Percentiles rank a stretch among this genome's conserved stretches.
Evolutionary conservation across 2,329 filamentous ascomycete genomes (phyloP).

Genomic region (Fusarium zealandicum): DNA sequence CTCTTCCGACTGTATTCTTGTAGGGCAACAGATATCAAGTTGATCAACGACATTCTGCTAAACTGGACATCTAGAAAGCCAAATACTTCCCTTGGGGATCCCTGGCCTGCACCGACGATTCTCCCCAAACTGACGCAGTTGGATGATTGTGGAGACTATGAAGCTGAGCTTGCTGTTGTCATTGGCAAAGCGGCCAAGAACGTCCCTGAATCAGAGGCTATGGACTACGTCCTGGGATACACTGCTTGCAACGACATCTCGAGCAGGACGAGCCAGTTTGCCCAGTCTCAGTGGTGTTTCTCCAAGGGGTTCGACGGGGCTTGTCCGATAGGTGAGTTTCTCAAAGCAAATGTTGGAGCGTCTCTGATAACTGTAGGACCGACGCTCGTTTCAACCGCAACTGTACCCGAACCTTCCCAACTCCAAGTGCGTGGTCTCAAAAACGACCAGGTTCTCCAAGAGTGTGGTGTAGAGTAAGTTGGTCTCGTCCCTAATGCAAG

Average conservation of each 20-base stretch:
- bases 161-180: slow-evolving; percentile 64
- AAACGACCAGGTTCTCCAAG: slow-evolving; percentile 61
- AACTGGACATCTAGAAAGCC: slow-evolving; percentile 52
- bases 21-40: slow-evolving; percentile 20
- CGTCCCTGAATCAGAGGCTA: slow-evolving; percentile 60
- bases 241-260: slow-evolving; percentile 69
- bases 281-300: slow-evolving; percentile 45
- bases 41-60: not conserved
- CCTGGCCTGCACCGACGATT: slow-evolving; percentile 57
- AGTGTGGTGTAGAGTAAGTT: slow-evolving; percentile 45
- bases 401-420: slow-evolving; percentile 51
- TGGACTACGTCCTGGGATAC: slow-evolving; percentile 68
- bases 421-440: slow-evolving; percentile 54
- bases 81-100: slow-evolving; percentile 58
- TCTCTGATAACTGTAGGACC: slow-evolving; percentile 47
- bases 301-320: slow-evolving; percentile 65
- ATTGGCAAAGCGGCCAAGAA: slow-evolving; percentile 59
- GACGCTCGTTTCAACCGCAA: slow-evolving; percentile 54
- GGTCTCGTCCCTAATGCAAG: slow-evolving; percentile 33
- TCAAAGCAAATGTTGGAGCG: not conserved
- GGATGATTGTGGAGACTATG: slow-evolving; percentile 63
- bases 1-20: slow-evolving; percentile 62
- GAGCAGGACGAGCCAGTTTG: slow-evolving; percentile 22
- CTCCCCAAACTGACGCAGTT: slow-evolving; percentile 57
- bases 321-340: slow-evolving; percentile 54